Percentiles rank a stretch among this genome's conserved stretches.
These are phyloP conservation scores for Dactylellina parvicollis DNA, from an alignment of 2,329 filamentous ascomycete species.

Conservation along the genomic window DNA sequence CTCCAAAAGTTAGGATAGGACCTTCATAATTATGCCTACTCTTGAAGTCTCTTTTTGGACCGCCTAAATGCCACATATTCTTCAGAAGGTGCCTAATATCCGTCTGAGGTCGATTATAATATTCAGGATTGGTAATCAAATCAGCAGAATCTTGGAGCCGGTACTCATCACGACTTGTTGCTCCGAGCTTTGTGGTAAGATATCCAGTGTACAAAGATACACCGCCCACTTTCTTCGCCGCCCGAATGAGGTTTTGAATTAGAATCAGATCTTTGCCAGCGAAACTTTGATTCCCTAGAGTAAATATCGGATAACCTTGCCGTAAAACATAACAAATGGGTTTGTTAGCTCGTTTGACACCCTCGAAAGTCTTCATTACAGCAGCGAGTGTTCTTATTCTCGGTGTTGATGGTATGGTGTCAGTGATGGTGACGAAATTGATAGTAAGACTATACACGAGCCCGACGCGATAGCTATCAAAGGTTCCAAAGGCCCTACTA, in stretches of 20 bases:
- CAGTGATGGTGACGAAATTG: background rate
- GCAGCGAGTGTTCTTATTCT: background rate
- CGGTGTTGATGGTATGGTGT: too few species aligned
- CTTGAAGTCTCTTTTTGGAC: background rate
- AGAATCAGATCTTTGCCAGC: background rate
- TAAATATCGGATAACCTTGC: background rate
- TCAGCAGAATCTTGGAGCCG: too few species aligned
- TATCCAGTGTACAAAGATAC: background rate
- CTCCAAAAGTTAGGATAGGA: background rate
- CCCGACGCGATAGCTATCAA: background rate
- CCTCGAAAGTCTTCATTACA: background rate
- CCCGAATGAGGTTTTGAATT: slow-evolving; percentile 5
- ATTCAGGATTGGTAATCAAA: too few species aligned
- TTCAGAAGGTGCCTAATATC: background rate
- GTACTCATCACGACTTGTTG: too few species aligned
- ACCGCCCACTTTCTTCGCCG: background rate
- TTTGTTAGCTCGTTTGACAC: background rate
- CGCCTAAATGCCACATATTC: slow-evolving; percentile 6
- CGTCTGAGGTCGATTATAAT: too few species aligned
- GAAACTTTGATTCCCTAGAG: background rate
- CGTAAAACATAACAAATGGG: background rate
- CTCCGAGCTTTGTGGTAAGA: too few species aligned
- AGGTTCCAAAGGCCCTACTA: background rate
- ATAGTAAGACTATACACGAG: background rate
- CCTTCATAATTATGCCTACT: background rate